phyloP scores from a whole-genome alignment of 345 rosid species.

The Turnera subulata region DNA sequence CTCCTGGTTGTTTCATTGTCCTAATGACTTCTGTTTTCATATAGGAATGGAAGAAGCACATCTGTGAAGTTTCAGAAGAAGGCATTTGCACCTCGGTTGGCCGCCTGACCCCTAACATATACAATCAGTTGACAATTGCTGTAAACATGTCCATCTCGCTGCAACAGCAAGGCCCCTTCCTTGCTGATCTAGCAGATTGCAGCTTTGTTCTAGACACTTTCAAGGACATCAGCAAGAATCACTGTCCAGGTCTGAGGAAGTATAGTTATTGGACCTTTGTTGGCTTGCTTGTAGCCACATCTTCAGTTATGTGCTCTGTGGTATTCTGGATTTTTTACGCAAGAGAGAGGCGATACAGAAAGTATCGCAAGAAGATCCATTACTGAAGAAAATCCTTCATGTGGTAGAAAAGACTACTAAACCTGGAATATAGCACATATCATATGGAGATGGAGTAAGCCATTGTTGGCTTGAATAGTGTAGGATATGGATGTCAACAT shows the following conservation, averaged over 20 bases:
- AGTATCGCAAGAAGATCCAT: slow-evolving; percentile 1
- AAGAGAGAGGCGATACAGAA: slow-evolving; percentile 10
- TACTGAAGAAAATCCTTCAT: background rate
- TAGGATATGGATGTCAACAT: no score
- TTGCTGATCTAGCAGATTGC: slow-evolving; percentile 12
- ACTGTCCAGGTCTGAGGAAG: slow-evolving; percentile 16
- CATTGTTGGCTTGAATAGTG: no score
- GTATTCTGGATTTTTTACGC: slow-evolving; percentile 16
- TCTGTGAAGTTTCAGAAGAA: slow-evolving; percentile 9
- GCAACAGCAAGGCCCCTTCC: slow-evolving; percentile 6
- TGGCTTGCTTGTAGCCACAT: slow-evolving; percentile 13
- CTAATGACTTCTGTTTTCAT: background rate
- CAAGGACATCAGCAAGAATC: slow-evolving; percentile 8
- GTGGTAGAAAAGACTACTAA: no score
- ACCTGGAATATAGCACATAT: no score
- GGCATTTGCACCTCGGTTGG: slow-evolving; percentile 12
- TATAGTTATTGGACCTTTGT: slow-evolving; percentile 19
- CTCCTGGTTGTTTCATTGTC: background rate
- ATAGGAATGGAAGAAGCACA: slow-evolving; percentile 16
- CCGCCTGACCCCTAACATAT: slow-evolving; percentile 14
- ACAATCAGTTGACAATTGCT: slow-evolving; percentile 10
- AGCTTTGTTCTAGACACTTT: slow-evolving; percentile 13
- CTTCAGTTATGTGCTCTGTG: slow-evolving; percentile 17
- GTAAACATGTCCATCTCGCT: slow-evolving; percentile 15
- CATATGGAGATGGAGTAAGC: no score